phyloP scores from a whole-genome alignment of 345 rosid species.

The Heritiera littoralis region DNA sequence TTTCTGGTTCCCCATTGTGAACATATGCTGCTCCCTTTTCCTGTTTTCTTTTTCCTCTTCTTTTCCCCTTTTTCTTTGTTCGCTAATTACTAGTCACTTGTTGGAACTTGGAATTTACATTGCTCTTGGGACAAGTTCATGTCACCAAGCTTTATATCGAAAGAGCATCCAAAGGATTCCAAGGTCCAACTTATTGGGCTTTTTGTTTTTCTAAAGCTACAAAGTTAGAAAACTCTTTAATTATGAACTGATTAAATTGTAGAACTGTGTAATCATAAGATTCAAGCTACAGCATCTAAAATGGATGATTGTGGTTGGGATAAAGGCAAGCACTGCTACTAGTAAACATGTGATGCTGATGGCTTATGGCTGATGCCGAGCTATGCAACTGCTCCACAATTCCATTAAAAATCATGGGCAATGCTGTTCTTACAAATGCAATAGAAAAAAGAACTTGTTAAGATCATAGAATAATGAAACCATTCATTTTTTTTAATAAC shows the following conservation, averaged over 20 bases:
- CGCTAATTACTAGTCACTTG: background rate
- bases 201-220: background rate
- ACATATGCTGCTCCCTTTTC: background rate
- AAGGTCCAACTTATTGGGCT: background rate
- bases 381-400: background rate
- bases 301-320: slow-evolving; percentile 2
- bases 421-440: background rate
- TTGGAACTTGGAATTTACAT: slow-evolving; percentile 15
- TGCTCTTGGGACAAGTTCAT: slow-evolving; percentile 4
- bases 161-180: slow-evolving; percentile 15
- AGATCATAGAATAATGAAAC: background rate
- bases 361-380: background rate
- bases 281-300: background rate
- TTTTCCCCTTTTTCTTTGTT: background rate
- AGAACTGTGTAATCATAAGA: background rate
- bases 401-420: background rate
- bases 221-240: background rate
- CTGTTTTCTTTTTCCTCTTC: background rate
- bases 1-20: background rate
- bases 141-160: background rate
- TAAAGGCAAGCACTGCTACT: background rate
- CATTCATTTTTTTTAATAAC: background rate
- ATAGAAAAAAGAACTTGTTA: background rate
- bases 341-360: background rate
- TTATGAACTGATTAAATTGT: background rate